These are phyloP conservation scores for Botrytis fragariae DNA, from an alignment of 2,329 filamentous ascomycete species.

Conservation along the genomic window DNA sequence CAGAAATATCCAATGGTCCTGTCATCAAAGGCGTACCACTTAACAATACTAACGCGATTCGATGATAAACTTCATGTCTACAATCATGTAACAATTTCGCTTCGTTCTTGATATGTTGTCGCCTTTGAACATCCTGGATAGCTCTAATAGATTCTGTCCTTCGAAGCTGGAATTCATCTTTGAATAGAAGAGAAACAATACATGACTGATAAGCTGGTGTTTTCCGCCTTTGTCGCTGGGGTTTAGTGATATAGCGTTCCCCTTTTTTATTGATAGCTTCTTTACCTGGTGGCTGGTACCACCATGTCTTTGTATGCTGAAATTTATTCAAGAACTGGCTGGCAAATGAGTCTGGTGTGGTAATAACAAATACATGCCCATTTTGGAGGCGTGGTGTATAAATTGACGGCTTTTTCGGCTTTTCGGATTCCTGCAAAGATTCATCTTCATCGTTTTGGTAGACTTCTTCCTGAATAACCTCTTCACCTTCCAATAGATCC, in stretches of 20 bases:
- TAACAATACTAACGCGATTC: neutral
- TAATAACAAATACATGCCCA: neutral
- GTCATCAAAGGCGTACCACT: conserved; percentile 6
- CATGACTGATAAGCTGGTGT: neutral
- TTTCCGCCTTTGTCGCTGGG: neutral
- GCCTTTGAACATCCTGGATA: neutral
- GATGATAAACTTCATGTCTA: neutral
- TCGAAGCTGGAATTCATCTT: conserved; percentile 4
- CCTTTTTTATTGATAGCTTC: neutral
- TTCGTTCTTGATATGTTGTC: neutral
- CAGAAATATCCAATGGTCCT: neutral
- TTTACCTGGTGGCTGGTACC: neutral
- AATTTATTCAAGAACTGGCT: conserved; percentile 3
- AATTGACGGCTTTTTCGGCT: neutral
- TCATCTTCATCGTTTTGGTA: neutral
- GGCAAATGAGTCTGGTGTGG: neutral
- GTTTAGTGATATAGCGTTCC: neutral
- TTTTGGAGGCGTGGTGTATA: neutral
- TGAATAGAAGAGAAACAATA: neutral
- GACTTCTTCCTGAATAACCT: neutral
- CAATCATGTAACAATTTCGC: neutral
- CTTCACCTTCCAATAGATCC: neutral
- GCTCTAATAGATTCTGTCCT: neutral
- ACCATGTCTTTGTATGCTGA: neutral
- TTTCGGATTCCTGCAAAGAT: neutral